Evolutionary conservation across 1,139 yeast genomes (phyloP), one percentile per base, ranked within the genome.

Genomic region (Debaryomycetaceae sp.): DNA sequence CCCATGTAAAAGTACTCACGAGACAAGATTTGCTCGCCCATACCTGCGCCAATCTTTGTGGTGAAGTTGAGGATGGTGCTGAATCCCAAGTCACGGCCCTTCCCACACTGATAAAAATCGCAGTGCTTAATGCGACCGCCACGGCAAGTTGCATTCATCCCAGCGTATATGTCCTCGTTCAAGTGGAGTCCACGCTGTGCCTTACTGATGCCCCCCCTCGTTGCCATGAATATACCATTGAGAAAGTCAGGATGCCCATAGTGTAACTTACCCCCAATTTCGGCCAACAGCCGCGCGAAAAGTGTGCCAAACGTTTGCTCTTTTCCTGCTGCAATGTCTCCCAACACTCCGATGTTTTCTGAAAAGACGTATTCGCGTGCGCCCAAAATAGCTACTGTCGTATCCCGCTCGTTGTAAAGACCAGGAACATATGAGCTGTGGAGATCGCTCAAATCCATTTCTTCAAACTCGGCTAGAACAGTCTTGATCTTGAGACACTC

Each of bases 201-300:
- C 44, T 85, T 85, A 0, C 95, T 83, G 1, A 85, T 68, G 0
- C 95, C 95, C 3, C 95, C 95, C 49, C 95, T 58, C 0, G 95
- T 85, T 0, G 83, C 75, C 95, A 85, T 83, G 44, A 80, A 85
- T 1, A 81, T 73, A 0, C 74, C 87, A 53, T 85, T 81, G 30
- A 85, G 56, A 40, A 85, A 82, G 50, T 85, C 95, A 1, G 95
- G 95, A 49, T 85, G 95, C 0, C 95, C 95, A 53, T 85, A 85
- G 45, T 85, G 95, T 23, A 85, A 55, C 47, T 85, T 85, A 0
- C 92, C 94, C 0, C 95, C 94, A 37, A 85, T 75, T 37, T 77
- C 80, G 0, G 93, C 87, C 40, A 85, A 55, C 0, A 95, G 81
- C 39, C 95, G 62, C 0, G 95, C 87, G 59, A 83, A 85, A 32